Evolutionary conservation across 345 rosid genomes (phyloP), one percentile per base, ranked within the genome.

Genomic region (Psidium friedrichsthalianum): DNA sequence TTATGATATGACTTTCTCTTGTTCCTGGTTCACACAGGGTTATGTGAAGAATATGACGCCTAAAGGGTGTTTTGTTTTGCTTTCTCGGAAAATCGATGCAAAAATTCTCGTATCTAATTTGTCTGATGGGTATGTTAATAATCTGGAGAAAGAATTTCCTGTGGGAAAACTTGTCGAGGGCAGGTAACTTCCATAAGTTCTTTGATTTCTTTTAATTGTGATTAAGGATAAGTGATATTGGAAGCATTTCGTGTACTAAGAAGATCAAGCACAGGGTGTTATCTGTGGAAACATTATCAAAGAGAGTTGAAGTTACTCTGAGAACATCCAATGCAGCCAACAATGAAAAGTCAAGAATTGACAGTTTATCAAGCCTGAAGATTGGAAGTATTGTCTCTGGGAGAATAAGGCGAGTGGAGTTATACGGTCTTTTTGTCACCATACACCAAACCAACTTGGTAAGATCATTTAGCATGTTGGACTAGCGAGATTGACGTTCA

Each of bases 31-130:
- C 18, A 86, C 86, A 85, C 91, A 97, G 99, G 99, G 99, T 59
- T 97, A 97, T 92, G 98, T 96, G 59, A 97, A 95, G 92, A 94
- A 92, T 89, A 90, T 95, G 21, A 89, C 89, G 74, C 82, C 99
- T 55, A 97, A 95, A 87, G 99, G 98, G 80, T 97, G 99, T 86
- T 97, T 96, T 90, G 91, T 97, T 86, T 82, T 88, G 86, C 95
- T 97, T 86, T 96, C 99, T 53, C 92, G 98, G 90, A 95, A 92
- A 87, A 82, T 97, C 6, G 99, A 97, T 85, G 99, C 99, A 11
- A 97, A 90, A 90, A 89, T 97, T 89, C 92, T 92, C 78, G 29
- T 96, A 53, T 95, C 98, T 82, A 94, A 97, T 90, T 89, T 97
- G 83, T 92, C 95, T 29, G 95, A 94, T 91, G 96, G 93, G 82